Base-by-base conservation (phyloP, 768 basidiomycete genomes). In the Auricularia heimuer region DNA sequence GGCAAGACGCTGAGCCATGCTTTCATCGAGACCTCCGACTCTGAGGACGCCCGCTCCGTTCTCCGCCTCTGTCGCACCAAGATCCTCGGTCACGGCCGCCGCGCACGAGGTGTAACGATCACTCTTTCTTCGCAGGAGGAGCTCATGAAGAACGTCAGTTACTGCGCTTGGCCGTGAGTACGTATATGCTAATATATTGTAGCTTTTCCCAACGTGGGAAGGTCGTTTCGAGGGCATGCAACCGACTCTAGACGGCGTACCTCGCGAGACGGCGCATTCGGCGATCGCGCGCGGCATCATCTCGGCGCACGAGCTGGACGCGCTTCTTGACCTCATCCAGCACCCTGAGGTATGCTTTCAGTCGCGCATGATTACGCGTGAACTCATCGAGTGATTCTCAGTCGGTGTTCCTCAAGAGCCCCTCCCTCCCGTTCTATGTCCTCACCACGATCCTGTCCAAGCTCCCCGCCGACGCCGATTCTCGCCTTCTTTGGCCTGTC, bases 1-100 rank as follows among this genome's bases (percentile, higher is more conserved):
- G 91, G 91, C 47, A 93, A 93, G 75, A 94, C 92, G 0, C 79
- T 87, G 63, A 90, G 88, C 67, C 91, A 94, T 73, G 91, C 92
- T 1, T 93, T 86, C 68, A 87, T 89, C 14, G 91, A 93, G 73
- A 12, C 14, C 18, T 83, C 91, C 67, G 76, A 76, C 29, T 80
- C 82, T 66, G 82, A 85, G 36, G 80, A 81, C 1, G 80, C 82
- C 34, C 64, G 66, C 1, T 18, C 62, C 16, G 63, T 66, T 33
- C 61, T 71, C 16, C 62, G 67, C 37, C 63, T 58, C 11, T 66
- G 69, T 24, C 56, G 56, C 18, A 88, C 88, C 12, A 84, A 86
- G 58, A 80, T 83, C 33, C 81, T 94, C 12, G 92, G 92, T 39
- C 82, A 80, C 66, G 92, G 92, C 45, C 85, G 83, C 67, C 80